Evolutionary conservation across 306 rosid species (phyloP).

Genomic region (Crataegus laevigata): DNA sequence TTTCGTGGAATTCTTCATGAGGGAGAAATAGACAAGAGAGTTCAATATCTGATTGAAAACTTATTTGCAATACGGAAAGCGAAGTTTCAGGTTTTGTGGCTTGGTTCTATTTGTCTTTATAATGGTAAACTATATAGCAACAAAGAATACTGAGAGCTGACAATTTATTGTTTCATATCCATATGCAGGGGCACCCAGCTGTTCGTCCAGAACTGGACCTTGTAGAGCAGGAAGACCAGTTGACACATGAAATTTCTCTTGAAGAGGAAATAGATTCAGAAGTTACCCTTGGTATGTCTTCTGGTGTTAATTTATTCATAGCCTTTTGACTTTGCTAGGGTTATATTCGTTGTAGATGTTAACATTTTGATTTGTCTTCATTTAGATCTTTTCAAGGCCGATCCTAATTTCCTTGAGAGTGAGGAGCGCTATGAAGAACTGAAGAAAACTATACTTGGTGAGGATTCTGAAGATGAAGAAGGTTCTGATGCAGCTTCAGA

Average conservation of each 20-base stretch:
- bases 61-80: slow-evolving; percentile 86
- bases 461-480: slow-evolving; percentile 58
- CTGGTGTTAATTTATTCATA: neutral
- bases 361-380: neutral
- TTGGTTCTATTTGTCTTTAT: neutral
- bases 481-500: slow-evolving; percentile 61
- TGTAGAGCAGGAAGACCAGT: slow-evolving; percentile 54
- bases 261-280: slow-evolving; percentile 44
- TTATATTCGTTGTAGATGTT: neutral
- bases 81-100: slow-evolving; percentile 63
- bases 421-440: slow-evolving; percentile 80
- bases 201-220: slow-evolving; percentile 58
- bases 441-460: slow-evolving; percentile 66
- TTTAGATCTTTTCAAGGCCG: slow-evolving; percentile 74
- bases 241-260: slow-evolving; percentile 52
- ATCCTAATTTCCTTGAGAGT: slow-evolving; percentile 64
- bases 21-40: slow-evolving; percentile 91
- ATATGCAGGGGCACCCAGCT: slow-evolving; percentile 52
- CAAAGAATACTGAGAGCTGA: neutral
- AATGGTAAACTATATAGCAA: neutral
- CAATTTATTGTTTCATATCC: neutral
- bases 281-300: slow-evolving; percentile 40
- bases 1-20: slow-evolving; percentile 96
- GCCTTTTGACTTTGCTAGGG: neutral
- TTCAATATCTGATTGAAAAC: slow-evolving; percentile 84